A percentile compares a stretch with the other conserved stretches of the same genome.
Evolutionary conservation across 441 rosid genomes (phyloP).

Genomic region (Manihot esculenta): DNA sequence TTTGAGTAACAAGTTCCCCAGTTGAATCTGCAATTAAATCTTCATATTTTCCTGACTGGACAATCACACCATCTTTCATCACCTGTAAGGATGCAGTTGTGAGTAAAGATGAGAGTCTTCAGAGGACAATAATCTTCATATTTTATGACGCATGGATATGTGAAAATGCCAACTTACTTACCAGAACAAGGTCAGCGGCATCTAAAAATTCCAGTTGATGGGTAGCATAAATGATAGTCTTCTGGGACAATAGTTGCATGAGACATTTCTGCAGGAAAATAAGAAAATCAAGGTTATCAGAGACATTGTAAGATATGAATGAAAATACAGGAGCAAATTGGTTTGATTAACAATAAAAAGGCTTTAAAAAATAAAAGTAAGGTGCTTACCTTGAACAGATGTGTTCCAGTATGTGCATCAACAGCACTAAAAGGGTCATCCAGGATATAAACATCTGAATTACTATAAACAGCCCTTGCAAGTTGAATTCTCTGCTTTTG

Average conservation of each 20-base stretch:
- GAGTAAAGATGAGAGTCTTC: neutral
- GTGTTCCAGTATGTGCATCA: constrained; percentile 69
- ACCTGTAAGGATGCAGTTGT: constrained; percentile 35
- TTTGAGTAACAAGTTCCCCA: constrained; percentile 54
- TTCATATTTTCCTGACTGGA: constrained; percentile 59
- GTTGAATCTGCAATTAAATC: constrained; percentile 39
- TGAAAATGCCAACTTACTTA: no score
- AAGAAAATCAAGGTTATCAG: neutral
- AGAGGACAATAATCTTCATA: neutral
- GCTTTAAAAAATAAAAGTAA: constrained; percentile 3
- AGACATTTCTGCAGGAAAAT: constrained; percentile 58
- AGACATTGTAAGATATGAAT: neutral
- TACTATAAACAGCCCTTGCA: constrained; percentile 61
- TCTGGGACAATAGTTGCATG: constrained; percentile 47
- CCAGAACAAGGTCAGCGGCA: constrained; percentile 72
- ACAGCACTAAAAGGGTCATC: constrained; percentile 85
- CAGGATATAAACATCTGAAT: constrained; percentile 67
- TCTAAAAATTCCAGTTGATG: constrained; percentile 74
- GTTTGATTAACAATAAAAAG: neutral
- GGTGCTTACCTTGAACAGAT: constrained; percentile 53
- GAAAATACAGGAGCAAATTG: neutral
- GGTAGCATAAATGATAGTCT: constrained; percentile 66
- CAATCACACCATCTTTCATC: constrained; percentile 56
- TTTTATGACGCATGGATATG: no score
- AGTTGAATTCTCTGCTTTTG: constrained; percentile 74